Evolutionary conservation across 306 rosid genomes (phyloP).

Genomic region (Carpinus viminea): DNA sequence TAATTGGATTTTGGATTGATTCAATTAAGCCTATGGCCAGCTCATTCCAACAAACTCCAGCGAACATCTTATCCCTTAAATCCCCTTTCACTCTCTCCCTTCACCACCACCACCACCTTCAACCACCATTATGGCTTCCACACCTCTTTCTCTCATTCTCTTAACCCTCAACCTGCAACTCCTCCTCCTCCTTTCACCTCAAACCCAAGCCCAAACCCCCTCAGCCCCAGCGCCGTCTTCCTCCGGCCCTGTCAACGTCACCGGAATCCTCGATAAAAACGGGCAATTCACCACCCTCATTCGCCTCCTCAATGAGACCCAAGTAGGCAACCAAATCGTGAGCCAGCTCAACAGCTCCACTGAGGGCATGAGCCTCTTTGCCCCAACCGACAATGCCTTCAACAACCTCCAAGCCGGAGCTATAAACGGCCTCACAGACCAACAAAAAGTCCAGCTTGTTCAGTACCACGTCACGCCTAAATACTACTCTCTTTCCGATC

Average conservation of each 20-base stretch:
- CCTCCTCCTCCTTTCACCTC: constrained; percentile 26
- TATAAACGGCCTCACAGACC: constrained; percentile 45
- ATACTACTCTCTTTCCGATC: constrained; percentile 45
- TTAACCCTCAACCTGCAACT: constrained; percentile 27
- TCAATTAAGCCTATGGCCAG: constrained; percentile 40
- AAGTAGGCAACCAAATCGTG: constrained; percentile 45
- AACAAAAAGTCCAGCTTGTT: constrained; percentile 55
- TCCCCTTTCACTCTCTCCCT: not conserved
- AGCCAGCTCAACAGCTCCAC: constrained; percentile 62
- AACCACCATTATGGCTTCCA: constrained; percentile 50
- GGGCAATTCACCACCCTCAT: constrained; percentile 64
- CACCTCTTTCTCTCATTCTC: constrained; percentile 39
- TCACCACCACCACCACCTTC: constrained; percentile 5
- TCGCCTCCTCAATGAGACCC: constrained; percentile 55
- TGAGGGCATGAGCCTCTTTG: constrained; percentile 64
- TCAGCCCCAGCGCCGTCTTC: constrained; percentile 56
- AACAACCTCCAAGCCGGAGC: constrained; percentile 58
- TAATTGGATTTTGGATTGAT: not conserved
- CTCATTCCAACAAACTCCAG: constrained; percentile 61
- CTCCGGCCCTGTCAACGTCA: constrained; percentile 55
- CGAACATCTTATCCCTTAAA: constrained; percentile 39
- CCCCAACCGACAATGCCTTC: constrained; percentile 94
- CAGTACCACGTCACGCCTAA: constrained; percentile 66
- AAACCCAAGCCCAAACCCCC: constrained; percentile 41
- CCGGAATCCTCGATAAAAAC: constrained; percentile 51